phyloP scores from a whole-genome alignment of 106 monocot genomes.

The Xerophyta viscosa region DNA sequence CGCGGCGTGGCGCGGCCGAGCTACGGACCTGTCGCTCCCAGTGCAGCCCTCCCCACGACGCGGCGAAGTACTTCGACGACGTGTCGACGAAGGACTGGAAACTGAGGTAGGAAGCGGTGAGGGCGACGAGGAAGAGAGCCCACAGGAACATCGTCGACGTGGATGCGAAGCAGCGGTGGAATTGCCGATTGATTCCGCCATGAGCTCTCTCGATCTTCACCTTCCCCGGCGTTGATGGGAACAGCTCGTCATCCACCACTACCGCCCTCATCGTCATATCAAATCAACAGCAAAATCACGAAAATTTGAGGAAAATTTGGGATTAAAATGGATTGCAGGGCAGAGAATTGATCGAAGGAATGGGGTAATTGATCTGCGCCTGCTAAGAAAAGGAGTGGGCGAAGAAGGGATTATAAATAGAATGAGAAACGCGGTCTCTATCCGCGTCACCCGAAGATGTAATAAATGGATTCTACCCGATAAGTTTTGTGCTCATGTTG shows the following conservation, averaged over 20 bases:
- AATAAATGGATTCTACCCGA: too few relatives aligned
- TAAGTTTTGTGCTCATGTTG: too few relatives aligned
- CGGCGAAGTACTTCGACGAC: constrained; percentile 16
- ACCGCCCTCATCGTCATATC: background rate
- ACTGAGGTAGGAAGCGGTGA: constrained; percentile 30
- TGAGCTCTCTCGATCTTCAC: constrained; percentile 34
- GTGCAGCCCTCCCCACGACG: constrained; percentile 33
- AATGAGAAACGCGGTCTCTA: too few relatives aligned
- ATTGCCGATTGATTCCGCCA: constrained; percentile 18
- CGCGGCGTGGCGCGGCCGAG: constrained; percentile 19
- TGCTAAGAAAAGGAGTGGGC: background rate
- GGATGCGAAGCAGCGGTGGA: constrained; percentile 42
- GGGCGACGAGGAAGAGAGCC: constrained; percentile 25
- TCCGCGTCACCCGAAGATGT: too few relatives aligned
- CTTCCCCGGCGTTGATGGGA: constrained; percentile 44
- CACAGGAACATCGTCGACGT: constrained; percentile 37
- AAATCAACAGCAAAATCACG: background rate
- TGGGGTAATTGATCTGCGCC: background rate
- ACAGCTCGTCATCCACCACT: constrained; percentile 14
- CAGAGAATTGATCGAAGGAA: background rate
- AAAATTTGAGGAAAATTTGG: background rate
- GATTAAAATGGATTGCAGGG: background rate
- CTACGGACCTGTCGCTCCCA: constrained; percentile 27
- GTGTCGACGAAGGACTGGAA: constrained; percentile 30
- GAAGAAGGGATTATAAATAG: constrained; percentile 5